Base-by-base conservation (phyloP, 2,329 filamentous ascomycete genomes). In the Ascomycota sp. region DNA sequence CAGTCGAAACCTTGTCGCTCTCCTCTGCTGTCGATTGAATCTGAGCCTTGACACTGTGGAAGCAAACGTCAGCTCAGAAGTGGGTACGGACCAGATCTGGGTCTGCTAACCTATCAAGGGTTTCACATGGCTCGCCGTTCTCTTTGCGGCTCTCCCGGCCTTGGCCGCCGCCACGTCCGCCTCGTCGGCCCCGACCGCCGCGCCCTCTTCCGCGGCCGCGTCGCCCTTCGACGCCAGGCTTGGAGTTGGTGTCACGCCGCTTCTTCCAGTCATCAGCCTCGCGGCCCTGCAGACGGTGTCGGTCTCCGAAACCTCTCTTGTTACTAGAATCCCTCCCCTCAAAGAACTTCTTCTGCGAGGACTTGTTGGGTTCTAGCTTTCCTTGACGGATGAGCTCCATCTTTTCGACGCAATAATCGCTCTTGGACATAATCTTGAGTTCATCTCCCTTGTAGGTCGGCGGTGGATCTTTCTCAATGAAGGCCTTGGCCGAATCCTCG, bases 341-440 rank as follows among this genome's bases (percentile, higher is more conserved):
- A 39, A 54, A 68, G 47, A 68, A 68, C 39, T 51, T 53, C 41
- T 55, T 55, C 32, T 48, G 45, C 11, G 48, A 47, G 40, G 46
- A 50, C 32, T 49, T 51, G 45, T 60, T 70, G 39, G 76, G 69
- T 49, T 72, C 60, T 32, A 82, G 60, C 47, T 71, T 72, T 38
- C 80, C 79, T 30, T 72, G 65, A 43, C 69, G 64, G 46, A 86
- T 84, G 28, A 78, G 68, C 35, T 72, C 59, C 37, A 64, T 65
- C 62, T 86, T 86, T 53, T 75, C 70, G n/a, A 76, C 66, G 43
- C 78, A 76, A 55, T 98, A 98, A 12, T 72, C 77, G 47, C 71
- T 69, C 73, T 98, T 98, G 56, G 72, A 74, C 72, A 81, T 84
- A 58, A 89, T 75, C 50, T 73, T 59, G 34, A 95, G 64, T 27